phyloP scores from a whole-genome alignment of 2,329 filamentous ascomycete species.

The Trichoderma atrobrunneum region DNA sequence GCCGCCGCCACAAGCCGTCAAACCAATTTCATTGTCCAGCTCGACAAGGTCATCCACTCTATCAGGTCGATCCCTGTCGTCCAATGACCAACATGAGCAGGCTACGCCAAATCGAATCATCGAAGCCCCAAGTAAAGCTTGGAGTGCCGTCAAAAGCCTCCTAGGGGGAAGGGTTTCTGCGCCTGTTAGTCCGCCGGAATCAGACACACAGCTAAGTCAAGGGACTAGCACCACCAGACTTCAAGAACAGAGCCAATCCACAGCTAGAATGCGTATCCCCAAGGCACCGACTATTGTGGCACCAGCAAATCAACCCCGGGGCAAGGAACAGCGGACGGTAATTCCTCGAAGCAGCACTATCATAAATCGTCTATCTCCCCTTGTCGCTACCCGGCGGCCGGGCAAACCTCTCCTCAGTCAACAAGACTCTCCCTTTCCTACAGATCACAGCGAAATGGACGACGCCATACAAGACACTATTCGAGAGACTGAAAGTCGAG shows the following conservation, averaged over 20 bases:
- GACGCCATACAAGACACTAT: conserved; percentile 27
- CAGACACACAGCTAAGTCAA: conserved; percentile 10
- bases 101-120: neutral
- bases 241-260: neutral
- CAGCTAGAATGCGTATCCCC: neutral
- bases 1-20: neutral
- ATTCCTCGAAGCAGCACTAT: neutral
- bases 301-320: neutral
- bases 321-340: neutral
- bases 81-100: neutral
- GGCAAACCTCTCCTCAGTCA: neutral
- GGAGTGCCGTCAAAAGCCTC: conserved; percentile 6
- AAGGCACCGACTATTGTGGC: neutral
- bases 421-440: neutral
- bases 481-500: conserved; percentile 20
- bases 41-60: neutral
- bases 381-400: neutral
- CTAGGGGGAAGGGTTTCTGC: neutral
- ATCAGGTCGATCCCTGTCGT: neutral
- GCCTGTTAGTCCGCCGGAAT: conserved; percentile 15
- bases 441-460: conserved; percentile 25
- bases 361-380: neutral
- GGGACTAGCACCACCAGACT: neutral
- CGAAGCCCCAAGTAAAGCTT: neutral
- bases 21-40: neutral